phyloP scores from a whole-genome alignment of 2,329 filamentous ascomycete genomes.

The Sporothrix mexicana region DNA sequence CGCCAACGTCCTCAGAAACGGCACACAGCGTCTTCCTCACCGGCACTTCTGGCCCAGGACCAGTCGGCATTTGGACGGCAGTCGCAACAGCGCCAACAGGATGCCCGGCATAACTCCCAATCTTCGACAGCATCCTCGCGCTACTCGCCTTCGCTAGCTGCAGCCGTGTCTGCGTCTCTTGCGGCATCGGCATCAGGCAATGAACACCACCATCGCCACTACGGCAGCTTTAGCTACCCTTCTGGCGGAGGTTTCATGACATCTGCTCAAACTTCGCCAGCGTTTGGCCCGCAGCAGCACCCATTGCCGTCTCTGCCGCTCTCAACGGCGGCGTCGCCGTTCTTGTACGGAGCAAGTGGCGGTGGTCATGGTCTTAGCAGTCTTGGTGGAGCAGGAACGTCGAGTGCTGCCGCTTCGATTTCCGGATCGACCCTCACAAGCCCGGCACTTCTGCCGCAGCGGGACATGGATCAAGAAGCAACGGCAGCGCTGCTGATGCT shows the following conservation, averaged over 20 bases:
- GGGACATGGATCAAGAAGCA: conserved; percentile 74
- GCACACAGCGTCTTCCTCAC: conserved; percentile 57
- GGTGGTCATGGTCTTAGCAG: not conserved
- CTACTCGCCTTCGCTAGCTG: conserved; percentile 40
- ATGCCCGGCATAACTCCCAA: conserved; percentile 57
- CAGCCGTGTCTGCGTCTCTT: conserved; percentile 49
- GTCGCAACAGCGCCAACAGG: conserved; percentile 35
- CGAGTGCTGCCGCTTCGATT: conserved; percentile 43
- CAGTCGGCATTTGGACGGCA: not conserved
- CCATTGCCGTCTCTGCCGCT: conserved; percentile 36
- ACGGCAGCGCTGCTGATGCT: conserved; percentile 88
- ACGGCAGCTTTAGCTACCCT: conserved; percentile 58
- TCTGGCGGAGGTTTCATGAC: conserved; percentile 39
- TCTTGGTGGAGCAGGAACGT: not conserved
- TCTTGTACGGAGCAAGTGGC: conserved; percentile 43
- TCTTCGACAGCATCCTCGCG: conserved; percentile 55
- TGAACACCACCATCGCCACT: conserved; percentile 49
- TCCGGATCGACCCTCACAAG: conserved; percentile 63
- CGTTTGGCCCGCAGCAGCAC: conserved; percentile 59
- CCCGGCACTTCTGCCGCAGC: conserved; percentile 61
- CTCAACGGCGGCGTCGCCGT: conserved; percentile 23
- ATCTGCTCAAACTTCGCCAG: conserved; percentile 61
- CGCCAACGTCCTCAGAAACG: conserved; percentile 51
- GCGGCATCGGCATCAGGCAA: conserved; percentile 36
- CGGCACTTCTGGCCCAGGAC: conserved; percentile 57